Percentiles rank a stretch among this genome's conserved stretches.
Evolutionary conservation across 352 stramenopile genomes (phyloP).

Genomic region (Phytophthora sansomeana): DNA sequence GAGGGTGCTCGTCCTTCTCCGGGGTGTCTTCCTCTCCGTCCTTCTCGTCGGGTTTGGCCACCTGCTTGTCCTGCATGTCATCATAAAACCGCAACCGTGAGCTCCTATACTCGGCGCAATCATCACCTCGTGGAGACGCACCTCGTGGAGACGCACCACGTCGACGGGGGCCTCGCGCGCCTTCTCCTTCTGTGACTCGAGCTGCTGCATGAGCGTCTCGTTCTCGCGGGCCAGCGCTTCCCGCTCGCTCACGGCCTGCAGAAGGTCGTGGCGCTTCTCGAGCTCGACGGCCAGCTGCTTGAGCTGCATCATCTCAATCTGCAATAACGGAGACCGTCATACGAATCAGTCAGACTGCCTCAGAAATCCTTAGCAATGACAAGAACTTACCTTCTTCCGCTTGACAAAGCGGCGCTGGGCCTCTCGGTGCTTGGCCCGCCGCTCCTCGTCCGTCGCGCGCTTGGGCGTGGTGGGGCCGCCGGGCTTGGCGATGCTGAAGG

Average conservation of each 20-base stretch:
- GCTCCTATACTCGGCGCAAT: conserved; percentile 4
- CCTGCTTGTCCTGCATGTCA: conserved; percentile 22
- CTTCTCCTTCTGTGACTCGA: conserved; percentile 30
- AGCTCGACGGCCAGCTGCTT: conserved; percentile 43
- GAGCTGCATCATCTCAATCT: conserved; percentile 49
- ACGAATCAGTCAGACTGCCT: neutral
- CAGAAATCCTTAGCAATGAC: neutral
- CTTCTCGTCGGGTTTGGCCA: conserved; percentile 1
- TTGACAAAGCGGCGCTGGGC: conserved; percentile 58
- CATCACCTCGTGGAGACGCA: conserved; percentile 14
- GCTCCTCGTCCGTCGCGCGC: conserved; percentile 55
- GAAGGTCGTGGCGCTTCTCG: conserved; percentile 43
- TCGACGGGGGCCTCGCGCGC: conserved; percentile 7
- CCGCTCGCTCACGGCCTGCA: conserved; percentile 34
- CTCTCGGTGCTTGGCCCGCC: conserved; percentile 62
- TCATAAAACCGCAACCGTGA: conserved; percentile 16
- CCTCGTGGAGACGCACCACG: conserved; percentile 9
- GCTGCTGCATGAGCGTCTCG: conserved; percentile 28
- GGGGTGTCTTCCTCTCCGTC: conserved; percentile 3
- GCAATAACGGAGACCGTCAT: neutral
- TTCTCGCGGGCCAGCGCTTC: conserved; percentile 35
- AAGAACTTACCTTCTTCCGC: conserved; percentile 53
- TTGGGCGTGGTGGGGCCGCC: conserved; percentile 18
- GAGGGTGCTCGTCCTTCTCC: conserved; percentile 9
- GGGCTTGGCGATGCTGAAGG: conserved; percentile 18